Base-by-base conservation (phyloP, 163 green algal species). In the Prototheca stagnorum region DNA sequence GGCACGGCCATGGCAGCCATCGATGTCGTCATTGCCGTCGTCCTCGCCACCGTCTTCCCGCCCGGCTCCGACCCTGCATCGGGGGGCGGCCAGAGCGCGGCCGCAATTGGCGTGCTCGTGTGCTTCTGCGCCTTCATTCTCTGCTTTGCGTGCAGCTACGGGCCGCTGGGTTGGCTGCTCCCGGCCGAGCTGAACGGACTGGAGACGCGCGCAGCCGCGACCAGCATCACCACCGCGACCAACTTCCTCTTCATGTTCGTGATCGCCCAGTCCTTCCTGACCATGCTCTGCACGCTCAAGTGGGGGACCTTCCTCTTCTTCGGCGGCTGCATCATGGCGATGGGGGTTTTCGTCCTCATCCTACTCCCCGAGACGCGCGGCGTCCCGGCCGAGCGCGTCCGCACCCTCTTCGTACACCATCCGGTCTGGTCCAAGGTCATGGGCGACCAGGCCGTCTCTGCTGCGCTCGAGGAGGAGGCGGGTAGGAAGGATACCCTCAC, bases 241-340 rank as follows among this genome's bases (percentile, higher is more conserved):
- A 86, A 86, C 70, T 73, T 86, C 40, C 45, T 78, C 19, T 80
- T 84, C 51, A 80, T 66, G 35, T 88, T 87, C 46, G 44, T 84
- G 31, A 75, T 89, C 36, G 75, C 68, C 14, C 78, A 88, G 61
- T 54, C 43, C 49, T 86, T 88, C 64, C 54, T 80, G 3, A 62
- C 65, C 55, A 79, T 86, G 68, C 35, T 58, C 0, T 58, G 51
- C 33, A 22, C 40, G 17, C 62, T 89, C 45, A 44, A 73, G 49
- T 89, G 49, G 35, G 78, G 70, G 7, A 71, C 73, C 21, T 86
- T 86, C 73, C 56, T 88, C 24, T 83, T 88, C 56, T 88, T 88
- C 42, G 70, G 52, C 1, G 43, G 19, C 50, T 75, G 48, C 24
- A 41, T 59, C 23, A 11, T 44, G 5, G 35, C 46, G 36, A 61